A percentile compares a stretch with the other conserved stretches of the same genome.
phyloP scores from a whole-genome alignment of 164 flowering plant species.

The Warburgia ugandensis region DNA sequence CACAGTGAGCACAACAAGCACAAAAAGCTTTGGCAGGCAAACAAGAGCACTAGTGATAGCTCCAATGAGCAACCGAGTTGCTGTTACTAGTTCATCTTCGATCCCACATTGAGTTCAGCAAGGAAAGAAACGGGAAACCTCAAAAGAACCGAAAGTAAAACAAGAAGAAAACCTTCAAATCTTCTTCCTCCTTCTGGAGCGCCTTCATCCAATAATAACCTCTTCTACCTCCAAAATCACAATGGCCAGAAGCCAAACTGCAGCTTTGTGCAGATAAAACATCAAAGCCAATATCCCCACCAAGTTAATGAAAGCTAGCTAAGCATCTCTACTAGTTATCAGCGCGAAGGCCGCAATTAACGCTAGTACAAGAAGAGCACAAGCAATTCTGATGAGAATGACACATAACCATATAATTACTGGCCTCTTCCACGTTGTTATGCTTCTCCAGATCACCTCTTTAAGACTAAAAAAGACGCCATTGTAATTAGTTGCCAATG shows the following conservation, averaged over 20 bases:
- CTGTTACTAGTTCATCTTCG: neutral
- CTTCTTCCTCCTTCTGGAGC: conserved; percentile 12
- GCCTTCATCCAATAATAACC: conserved; percentile 6
- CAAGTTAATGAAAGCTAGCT: too few species aligned
- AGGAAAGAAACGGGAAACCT: neutral
- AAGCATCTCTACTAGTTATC: too few species aligned
- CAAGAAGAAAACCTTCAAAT: conserved; percentile 7
- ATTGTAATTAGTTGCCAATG: too few species aligned
- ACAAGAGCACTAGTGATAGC: neutral
- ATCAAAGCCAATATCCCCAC: too few species aligned
- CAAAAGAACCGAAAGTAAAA: neutral
- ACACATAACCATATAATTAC: too few species aligned
- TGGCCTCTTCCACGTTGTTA: too few species aligned
- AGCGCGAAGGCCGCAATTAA: too few species aligned
- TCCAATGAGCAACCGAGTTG: neutral
- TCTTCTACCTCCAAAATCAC: conserved; percentile 12
- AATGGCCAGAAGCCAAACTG: conserved; percentile 9
- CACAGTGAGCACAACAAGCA: conserved; percentile 5
- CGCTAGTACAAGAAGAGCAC: too few species aligned
- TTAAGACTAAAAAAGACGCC: too few species aligned
- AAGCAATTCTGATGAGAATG: too few species aligned
- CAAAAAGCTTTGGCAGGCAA: conserved; percentile 9
- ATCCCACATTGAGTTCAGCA: neutral
- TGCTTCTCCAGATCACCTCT: too few species aligned
- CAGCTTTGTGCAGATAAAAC: too few species aligned